Conservation (phyloP, 495 filamentous ascomycete genomes). For the Penicillium parvum region DNA sequence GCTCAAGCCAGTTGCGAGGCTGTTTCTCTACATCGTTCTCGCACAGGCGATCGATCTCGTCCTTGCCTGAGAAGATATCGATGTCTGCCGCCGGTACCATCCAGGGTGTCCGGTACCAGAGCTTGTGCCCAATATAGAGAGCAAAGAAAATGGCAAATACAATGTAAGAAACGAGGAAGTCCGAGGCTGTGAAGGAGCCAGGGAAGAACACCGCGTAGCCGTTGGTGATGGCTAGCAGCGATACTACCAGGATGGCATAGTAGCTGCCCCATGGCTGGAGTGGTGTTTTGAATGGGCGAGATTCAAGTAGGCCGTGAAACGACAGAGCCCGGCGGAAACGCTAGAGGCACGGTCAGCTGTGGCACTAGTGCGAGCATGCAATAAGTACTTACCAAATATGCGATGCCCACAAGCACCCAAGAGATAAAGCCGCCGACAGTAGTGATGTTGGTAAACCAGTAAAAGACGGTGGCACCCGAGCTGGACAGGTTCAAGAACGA, state of each 20-base stretch:
- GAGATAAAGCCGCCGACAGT: constrained; percentile 58
- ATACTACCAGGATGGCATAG: constrained; percentile 52
- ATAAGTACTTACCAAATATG: constrained; percentile 24
- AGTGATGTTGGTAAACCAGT: constrained; percentile 54
- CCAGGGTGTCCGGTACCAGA: constrained; percentile 37
- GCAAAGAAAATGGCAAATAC: constrained; percentile 66
- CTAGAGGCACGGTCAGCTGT: constrained; percentile 6
- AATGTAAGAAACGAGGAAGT: constrained; percentile 50
- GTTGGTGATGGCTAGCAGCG: constrained; percentile 57
- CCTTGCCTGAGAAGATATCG: constrained; percentile 29
- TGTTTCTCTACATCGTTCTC: constrained; percentile 23
- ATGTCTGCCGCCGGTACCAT: constrained; percentile 46
- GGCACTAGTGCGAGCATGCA: not conserved
- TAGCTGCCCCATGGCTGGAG: constrained; percentile 52
- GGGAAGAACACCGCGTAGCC: constrained; percentile 64
- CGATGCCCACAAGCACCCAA: constrained; percentile 42
- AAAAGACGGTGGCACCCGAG: constrained; percentile 49
- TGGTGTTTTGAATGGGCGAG: constrained; percentile 49
- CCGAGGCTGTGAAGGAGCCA: constrained; percentile 28
- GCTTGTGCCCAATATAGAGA: constrained; percentile 46
- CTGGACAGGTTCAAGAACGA: constrained; percentile 45
- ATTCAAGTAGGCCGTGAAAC: constrained; percentile 38
- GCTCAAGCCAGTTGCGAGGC: constrained; percentile 31
- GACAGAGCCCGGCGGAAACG: constrained; percentile 45
- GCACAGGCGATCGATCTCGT: constrained; percentile 30